Evolutionary conservation across 441 rosid genomes (phyloP).

Genomic region (Metrosideros polymorpha): DNA sequence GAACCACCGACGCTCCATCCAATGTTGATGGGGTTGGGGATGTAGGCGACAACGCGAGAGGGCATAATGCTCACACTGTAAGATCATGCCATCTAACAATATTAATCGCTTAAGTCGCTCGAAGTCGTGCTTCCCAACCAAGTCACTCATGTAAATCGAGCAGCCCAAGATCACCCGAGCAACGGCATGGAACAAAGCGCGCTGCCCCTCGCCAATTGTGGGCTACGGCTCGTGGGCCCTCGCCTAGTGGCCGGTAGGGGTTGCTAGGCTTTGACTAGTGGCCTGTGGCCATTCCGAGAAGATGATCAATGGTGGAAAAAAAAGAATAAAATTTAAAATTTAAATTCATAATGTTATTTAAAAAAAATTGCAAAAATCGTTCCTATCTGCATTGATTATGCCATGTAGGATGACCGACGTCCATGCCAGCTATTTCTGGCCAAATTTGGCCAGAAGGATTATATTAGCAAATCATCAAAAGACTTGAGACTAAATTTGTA

Average conservation of each 20-base stretch:
- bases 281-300: background rate
- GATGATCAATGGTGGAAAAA: background rate
- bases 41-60: background rate
- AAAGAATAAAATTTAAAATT: background rate
- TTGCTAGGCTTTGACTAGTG: background rate
- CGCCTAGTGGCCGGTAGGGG: background rate
- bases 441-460: too few species aligned
- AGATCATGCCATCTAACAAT: background rate
- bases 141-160: background rate
- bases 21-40: background rate
- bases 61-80: conserved; percentile 1
- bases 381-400: too few species aligned
- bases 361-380: too few species aligned
- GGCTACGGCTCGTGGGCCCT: background rate
- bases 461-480: too few species aligned
- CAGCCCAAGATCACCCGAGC: conserved; percentile 1
- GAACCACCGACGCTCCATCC: background rate
- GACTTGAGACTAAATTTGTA: too few species aligned
- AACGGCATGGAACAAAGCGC: conserved; percentile 2
- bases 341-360: background rate
- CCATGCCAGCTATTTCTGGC: fast-evolving
- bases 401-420: fast-evolving
- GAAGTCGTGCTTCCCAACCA: conserved; percentile 1
- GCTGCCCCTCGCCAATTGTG: background rate
- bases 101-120: background rate